Conservation (phyloP, 805 yeast genomes). For the Metschnikowia amazonensis region DNA sequence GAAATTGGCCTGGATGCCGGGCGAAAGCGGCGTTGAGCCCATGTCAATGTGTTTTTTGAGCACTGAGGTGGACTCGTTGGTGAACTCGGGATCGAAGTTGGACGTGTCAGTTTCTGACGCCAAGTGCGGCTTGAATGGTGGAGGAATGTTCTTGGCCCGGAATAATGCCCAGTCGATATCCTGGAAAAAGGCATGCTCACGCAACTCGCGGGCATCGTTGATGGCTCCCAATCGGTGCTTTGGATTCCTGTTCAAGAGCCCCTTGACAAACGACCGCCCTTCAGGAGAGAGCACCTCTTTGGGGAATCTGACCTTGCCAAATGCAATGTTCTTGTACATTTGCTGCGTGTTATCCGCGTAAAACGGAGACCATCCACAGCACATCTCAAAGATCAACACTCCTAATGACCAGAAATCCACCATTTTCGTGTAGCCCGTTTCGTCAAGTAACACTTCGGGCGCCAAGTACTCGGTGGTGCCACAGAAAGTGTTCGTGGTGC, state of each 20-base stretch:
- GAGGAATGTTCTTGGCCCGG: conserved; percentile 78
- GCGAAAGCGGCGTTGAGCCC: conserved; percentile 80
- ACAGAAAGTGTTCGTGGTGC: conserved; percentile 94
- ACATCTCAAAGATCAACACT: conserved; percentile 95
- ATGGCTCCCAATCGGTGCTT: conserved; percentile 89
- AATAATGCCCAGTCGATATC: conserved; percentile 89
- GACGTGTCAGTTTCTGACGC: conserved; percentile 90
- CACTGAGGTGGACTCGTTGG: conserved; percentile 82
- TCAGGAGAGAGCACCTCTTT: conserved; percentile 90
- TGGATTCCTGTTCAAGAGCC: conserved; percentile 91
- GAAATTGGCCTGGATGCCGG: conserved; percentile 94
- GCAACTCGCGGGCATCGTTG: conserved; percentile 88
- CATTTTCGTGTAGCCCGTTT: conserved; percentile 96
- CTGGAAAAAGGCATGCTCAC: conserved; percentile 86
- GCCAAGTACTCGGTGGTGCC: conserved; percentile 98
- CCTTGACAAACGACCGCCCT: conserved; percentile 94
- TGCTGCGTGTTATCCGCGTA: conserved; percentile 97
- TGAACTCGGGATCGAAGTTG: conserved; percentile 96
- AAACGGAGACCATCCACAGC: conserved; percentile 99
- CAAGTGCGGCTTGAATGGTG: conserved; percentile 95
- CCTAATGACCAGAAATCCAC: conserved; percentile 99
- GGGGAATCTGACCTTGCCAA: conserved; percentile 96
- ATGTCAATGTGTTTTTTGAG: conserved; percentile 62
- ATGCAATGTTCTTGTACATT: conserved; percentile 98
- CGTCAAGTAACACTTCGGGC: conserved; percentile 93